These are phyloP conservation scores for Pyrenula aspistea DNA, from an alignment of 495 filamentous ascomycete species.

Conservation along the genomic window DNA sequence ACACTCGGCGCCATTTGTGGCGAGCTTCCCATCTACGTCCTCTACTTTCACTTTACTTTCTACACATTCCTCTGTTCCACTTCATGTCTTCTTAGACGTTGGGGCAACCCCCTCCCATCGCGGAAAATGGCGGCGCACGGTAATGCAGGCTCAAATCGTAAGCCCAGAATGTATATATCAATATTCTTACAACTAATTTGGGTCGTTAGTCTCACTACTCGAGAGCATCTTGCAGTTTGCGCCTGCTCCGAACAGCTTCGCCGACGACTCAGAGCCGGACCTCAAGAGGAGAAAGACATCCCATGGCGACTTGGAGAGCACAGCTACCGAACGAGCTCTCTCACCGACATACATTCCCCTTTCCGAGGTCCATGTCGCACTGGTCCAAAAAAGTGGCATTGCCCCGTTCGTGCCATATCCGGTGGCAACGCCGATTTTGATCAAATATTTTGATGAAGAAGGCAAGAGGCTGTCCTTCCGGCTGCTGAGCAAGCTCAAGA, in stretches of 20 bases:
- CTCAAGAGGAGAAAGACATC: neutral
- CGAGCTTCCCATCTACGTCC: neutral
- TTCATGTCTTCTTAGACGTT: no score
- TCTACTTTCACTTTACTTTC: neutral
- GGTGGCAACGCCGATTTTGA: neutral
- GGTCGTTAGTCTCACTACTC: neutral
- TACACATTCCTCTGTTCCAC: neutral
- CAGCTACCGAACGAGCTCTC: neutral
- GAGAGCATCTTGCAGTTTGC: neutral
- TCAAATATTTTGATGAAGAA: neutral
- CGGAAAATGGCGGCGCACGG: neutral
- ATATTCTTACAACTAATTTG: neutral
- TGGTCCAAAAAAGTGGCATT: neutral
- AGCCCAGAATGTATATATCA: neutral
- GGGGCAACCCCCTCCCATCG: neutral
- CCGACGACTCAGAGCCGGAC: neutral
- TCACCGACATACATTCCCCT: neutral
- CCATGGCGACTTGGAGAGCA: neutral
- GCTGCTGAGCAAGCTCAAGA: neutral
- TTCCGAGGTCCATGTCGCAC: neutral
- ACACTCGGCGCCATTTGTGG: neutral
- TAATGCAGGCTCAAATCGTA: neutral
- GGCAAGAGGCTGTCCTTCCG: neutral
- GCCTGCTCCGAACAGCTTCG: neutral
- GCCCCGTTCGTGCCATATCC: neutral